A percentile compares a stretch with the other conserved stretches of the same genome.
Conservation (phyloP, 441 rosid species). For the Jatropha podagrica region DNA sequence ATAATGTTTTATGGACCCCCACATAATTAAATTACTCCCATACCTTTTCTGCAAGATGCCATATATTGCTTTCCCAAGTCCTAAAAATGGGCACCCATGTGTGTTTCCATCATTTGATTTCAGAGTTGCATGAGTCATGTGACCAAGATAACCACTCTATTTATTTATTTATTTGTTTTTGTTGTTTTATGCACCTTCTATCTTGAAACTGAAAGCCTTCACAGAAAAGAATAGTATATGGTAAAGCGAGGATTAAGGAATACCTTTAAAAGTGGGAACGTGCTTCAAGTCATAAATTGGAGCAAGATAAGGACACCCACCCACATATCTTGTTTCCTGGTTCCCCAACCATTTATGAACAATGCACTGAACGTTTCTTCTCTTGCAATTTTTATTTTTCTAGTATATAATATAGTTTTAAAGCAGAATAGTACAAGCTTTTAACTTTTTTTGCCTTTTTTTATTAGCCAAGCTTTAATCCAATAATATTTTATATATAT, state of each 20-base stretch:
- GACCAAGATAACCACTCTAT: background rate
- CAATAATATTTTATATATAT: no score
- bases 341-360: background rate
- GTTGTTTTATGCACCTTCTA: background rate
- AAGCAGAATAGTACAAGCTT: background rate
- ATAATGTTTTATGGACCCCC: background rate
- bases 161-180: background rate
- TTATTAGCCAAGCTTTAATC: no score
- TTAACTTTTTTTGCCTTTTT: background rate
- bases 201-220: background rate
- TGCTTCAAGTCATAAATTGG: background rate
- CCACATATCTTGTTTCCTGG: background rate
- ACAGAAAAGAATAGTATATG: no score
- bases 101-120: background rate
- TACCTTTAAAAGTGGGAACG: slow-evolving; percentile 10
- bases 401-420: background rate
- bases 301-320: background rate
- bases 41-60: slow-evolving; percentile 16
- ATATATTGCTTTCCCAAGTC: slow-evolving; percentile 19
- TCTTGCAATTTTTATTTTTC: background rate
- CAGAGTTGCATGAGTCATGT: slow-evolving; percentile 3
- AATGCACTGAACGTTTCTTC: background rate
- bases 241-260: background rate
- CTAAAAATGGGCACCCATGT: slow-evolving; percentile 29
- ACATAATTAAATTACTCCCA: slow-evolving; percentile 10